Conservation (phyloP, 1,139 yeast genomes). For the Geotrichum carabidarum region DNA sequence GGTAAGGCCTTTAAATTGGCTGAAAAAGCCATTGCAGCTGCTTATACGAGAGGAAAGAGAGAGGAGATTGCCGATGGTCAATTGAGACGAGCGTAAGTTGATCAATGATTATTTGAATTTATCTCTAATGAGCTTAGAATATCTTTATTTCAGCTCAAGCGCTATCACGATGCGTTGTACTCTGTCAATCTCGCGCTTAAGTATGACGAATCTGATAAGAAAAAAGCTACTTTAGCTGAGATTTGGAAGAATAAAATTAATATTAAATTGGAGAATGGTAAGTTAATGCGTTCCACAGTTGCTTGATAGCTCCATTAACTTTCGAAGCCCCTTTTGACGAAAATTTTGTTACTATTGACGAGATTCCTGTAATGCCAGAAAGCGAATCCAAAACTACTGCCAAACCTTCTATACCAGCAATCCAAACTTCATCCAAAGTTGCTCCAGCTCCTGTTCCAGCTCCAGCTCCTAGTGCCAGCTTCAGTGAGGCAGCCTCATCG, state of each 20-base stretch:
- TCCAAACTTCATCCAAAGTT: background rate
- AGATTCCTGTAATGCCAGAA: slow-evolving; percentile 22
- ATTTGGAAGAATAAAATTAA: slow-evolving; percentile 52
- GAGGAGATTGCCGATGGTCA: slow-evolving; percentile 54
- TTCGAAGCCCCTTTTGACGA: slow-evolving; percentile 16
- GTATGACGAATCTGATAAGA: slow-evolving; percentile 4
- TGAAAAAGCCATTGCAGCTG: slow-evolving; percentile 51
- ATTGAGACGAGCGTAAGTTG: slow-evolving; percentile 47
- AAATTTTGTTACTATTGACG: slow-evolving; percentile 23
- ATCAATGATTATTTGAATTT: background rate
- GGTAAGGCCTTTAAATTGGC: slow-evolving; percentile 52
- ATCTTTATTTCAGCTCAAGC: slow-evolving; percentile 9
- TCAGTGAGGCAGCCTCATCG: background rate
- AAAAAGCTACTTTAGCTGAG: slow-evolving; percentile 20
- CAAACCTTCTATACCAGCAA: slow-evolving; percentile 22
- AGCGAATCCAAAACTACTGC: slow-evolving; percentile 17
- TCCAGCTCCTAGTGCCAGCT: slow-evolving; percentile 8
- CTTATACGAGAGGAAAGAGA: slow-evolving; percentile 49
- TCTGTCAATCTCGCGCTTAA: slow-evolving; percentile 13
- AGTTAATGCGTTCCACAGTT: background rate
- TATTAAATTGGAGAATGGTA: slow-evolving; percentile 30
- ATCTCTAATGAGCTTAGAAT: slow-evolving; percentile 4
- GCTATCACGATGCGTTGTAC: slow-evolving; percentile 15
- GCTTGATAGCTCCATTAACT: background rate
- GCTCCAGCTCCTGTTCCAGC: background rate